Evolutionary conservation across 1,284 basidiomycete genomes (phyloP).

Genomic region (Sporisorium exsertum): DNA sequence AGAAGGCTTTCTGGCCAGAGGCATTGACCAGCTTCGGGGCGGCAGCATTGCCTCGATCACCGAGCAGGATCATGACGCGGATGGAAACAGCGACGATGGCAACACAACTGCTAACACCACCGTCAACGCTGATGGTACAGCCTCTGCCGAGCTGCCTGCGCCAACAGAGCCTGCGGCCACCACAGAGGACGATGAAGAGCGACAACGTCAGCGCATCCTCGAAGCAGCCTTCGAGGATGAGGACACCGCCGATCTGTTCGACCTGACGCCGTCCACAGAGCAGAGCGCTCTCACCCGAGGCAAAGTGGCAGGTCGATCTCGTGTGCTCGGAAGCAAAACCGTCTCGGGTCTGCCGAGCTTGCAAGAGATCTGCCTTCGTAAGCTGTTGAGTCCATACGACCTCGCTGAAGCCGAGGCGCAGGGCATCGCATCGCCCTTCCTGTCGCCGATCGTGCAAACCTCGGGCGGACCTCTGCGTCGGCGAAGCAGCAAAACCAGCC

Average conservation of each 20-base stretch:
- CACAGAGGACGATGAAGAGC: constrained; percentile 20
- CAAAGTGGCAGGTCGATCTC: constrained; percentile 36
- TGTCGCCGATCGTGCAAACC: constrained; percentile 39
- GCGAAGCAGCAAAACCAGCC: constrained; percentile 27
- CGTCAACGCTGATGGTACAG: constrained; percentile 11
- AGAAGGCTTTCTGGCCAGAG: constrained; percentile 46
- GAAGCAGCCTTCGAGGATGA: constrained; percentile 48
- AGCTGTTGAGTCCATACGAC: constrained; percentile 52
- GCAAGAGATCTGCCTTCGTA: constrained; percentile 59
- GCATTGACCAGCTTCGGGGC: constrained; percentile 35
- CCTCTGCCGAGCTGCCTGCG: constrained; percentile 4
- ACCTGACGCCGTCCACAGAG: constrained; percentile 29
- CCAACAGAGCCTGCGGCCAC: background rate
- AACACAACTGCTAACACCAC: constrained; percentile 1
- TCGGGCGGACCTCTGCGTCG: constrained; percentile 26
- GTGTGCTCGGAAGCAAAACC: constrained; percentile 45
- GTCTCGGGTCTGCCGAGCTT: constrained; percentile 40
- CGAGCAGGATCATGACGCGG: constrained; percentile 13
- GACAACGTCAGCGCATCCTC: constrained; percentile 45
- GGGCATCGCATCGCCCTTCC: constrained; percentile 36
- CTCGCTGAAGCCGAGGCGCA: constrained; percentile 26
- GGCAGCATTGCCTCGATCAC: constrained; percentile 29
- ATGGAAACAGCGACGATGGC: constrained; percentile 17
- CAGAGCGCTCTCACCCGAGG: constrained; percentile 1
- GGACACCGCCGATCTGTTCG: constrained; percentile 32